Evolutionary conservation across 345 rosid species (phyloP).

Genomic region (Eucalyptus cloeziana): DNA sequence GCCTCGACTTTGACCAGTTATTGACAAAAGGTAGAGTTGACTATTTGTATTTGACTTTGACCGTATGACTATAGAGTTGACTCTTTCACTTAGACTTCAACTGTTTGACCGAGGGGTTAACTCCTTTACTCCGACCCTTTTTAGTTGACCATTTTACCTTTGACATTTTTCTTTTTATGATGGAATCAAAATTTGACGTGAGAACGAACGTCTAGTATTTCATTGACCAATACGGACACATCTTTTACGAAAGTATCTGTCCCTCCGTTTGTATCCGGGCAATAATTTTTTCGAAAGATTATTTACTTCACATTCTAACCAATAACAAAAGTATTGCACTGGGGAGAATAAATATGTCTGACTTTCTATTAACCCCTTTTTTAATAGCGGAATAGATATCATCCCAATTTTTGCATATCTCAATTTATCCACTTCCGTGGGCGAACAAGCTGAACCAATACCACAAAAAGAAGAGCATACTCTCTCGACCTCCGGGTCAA

Average conservation of each 20-base stretch:
- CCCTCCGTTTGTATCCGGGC: background rate
- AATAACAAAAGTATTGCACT: background rate
- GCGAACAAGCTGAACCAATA: background rate
- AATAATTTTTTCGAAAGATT: background rate
- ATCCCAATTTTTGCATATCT: background rate
- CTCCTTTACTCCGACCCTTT: background rate
- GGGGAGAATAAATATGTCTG: background rate
- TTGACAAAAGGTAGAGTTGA: too few species aligned
- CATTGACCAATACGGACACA: background rate
- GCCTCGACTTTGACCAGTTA: too few species aligned
- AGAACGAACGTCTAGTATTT: background rate
- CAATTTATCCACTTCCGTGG: background rate
- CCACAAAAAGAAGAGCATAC: background rate
- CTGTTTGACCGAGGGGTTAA: too few species aligned
- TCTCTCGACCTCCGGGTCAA: background rate
- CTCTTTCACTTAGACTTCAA: too few species aligned
- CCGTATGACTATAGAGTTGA: too few species aligned
- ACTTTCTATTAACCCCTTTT: background rate
- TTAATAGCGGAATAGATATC: background rate
- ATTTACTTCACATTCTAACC: background rate
- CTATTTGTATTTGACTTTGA: too few species aligned
- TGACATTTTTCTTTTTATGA: background rate
- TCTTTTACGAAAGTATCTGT: background rate
- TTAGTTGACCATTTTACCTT: background rate
- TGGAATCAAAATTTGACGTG: background rate